These are phyloP conservation scores for Penicillium hesseltinei DNA, from an alignment of 2,329 filamentous ascomycete species.

Conservation along the genomic window DNA sequence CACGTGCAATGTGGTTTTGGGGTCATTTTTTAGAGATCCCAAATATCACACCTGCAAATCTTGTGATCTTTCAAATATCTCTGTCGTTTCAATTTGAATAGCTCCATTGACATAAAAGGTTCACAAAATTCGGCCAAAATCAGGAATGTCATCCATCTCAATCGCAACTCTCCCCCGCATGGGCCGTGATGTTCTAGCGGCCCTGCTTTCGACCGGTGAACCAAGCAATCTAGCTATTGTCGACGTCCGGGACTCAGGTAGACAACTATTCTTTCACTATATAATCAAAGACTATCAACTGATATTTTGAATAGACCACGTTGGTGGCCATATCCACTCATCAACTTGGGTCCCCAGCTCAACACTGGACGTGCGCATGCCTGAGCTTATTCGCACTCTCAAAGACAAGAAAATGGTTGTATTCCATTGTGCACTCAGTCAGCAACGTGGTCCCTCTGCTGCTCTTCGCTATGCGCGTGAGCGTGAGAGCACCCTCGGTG, in stretches of 20 bases:
- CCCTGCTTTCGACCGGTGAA: slow-evolving; percentile 55
- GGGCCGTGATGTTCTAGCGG: slow-evolving; percentile 65
- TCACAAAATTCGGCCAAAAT: background rate
- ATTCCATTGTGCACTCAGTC: slow-evolving; percentile 91
- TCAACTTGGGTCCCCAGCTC: slow-evolving; percentile 72
- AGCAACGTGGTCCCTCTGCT: slow-evolving; percentile 83
- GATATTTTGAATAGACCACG: slow-evolving; percentile 61
- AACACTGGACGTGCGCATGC: slow-evolving; percentile 71
- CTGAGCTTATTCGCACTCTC: slow-evolving; percentile 77
- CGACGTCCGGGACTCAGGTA: slow-evolving; percentile 84
- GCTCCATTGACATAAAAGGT: no score
- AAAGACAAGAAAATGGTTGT: slow-evolving; percentile 77
- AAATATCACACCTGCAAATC: slow-evolving; percentile 6
- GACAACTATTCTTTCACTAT: background rate
- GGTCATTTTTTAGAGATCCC: background rate
- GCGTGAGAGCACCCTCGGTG: slow-evolving; percentile 54
- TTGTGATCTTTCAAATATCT: background rate
- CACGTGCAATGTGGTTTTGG: slow-evolving; percentile 18
- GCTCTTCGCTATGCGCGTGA: slow-evolving; percentile 72
- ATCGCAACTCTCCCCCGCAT: slow-evolving; percentile 66
- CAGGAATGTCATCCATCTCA: slow-evolving; percentile 52
- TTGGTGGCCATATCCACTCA: slow-evolving; percentile 83
- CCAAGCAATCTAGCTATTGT: slow-evolving; percentile 65
- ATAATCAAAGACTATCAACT: background rate
- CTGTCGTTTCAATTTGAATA: background rate